These are phyloP conservation scores for Leishmania aethiopica DNA, from an alignment of 208 protist genomes.

Conservation along the genomic window DNA sequence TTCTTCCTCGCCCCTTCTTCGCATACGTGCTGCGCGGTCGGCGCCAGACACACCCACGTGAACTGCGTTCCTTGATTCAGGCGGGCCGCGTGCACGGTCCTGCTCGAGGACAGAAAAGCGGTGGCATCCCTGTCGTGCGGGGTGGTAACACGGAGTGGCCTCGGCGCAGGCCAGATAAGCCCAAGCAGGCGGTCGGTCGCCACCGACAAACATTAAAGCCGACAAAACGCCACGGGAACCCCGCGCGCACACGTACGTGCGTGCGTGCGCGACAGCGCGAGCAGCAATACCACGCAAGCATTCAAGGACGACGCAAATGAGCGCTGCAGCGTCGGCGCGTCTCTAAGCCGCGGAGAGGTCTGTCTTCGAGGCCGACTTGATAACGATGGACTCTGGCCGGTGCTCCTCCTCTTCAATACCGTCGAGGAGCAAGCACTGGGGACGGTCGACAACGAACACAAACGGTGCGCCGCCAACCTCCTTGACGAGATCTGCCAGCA, in stretches of 20 bases:
- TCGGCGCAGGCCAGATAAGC: no score
- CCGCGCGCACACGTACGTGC: no score
- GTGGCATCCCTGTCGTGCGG: not conserved
- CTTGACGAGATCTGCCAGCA: conserved; percentile 48
- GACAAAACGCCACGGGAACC: not conserved
- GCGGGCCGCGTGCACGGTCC: not conserved
- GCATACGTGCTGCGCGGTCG: not conserved
- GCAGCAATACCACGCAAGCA: not conserved
- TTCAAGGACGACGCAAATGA: not conserved
- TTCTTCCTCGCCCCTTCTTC: not conserved
- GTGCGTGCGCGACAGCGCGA: not conserved
- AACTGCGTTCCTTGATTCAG: not conserved
- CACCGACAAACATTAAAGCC: not conserved
- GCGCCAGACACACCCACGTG: not conserved
- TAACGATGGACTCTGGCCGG: conserved; percentile 52
- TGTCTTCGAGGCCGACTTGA: conserved; percentile 47
- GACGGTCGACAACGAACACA: conserved; percentile 64
- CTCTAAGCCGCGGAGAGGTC: conserved; percentile 46
- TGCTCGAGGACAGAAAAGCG: not conserved
- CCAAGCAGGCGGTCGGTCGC: not conserved
- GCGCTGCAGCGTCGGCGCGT: not conserved
- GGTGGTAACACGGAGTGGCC: not conserved
- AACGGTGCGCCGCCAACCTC: conserved; percentile 47
- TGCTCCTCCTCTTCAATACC: conserved; percentile 27
- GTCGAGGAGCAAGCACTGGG: conserved; percentile 45